phyloP scores from a whole-genome alignment of 306 rosid genomes.

The Geum urbanum region DNA sequence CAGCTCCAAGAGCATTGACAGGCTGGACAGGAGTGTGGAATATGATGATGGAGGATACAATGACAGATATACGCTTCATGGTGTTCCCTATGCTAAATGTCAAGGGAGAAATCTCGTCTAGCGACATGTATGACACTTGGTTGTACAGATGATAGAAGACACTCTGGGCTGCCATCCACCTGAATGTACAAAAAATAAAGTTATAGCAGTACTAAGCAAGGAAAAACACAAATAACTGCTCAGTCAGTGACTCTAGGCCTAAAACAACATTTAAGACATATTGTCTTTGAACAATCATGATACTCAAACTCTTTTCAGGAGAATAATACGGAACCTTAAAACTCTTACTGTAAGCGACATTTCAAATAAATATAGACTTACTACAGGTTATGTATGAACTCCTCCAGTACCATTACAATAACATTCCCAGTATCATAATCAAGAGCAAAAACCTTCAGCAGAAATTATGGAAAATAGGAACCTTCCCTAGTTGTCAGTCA shows the following conservation, averaged over 20 bases:
- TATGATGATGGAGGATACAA: constrained; percentile 90
- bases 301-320: background rate
- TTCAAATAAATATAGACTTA: background rate
- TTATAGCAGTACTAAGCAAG: constrained; percentile 4
- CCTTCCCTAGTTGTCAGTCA: background rate
- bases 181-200: constrained; percentile 16
- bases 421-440: background rate
- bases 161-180: constrained; percentile 98
- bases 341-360: background rate
- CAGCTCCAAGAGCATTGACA: constrained; percentile 88
- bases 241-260: background rate
- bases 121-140: constrained; percentile 96
- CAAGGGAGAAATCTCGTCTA: constrained; percentile 94
- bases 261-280: constrained; percentile 15
- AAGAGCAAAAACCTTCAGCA: background rate
- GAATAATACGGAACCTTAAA: background rate
- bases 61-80: constrained; percentile 96
- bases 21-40: constrained; percentile 97
- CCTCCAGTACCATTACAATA: background rate
- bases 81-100: constrained; percentile 96
- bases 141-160: constrained; percentile 93
- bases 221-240: background rate
- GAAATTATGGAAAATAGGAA: constrained; percentile 25
- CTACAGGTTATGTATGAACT: background rate
- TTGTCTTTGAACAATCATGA: background rate